phyloP scores from a whole-genome alignment of 768 basidiomycete species.

The Dentipellis sp. region DNA sequence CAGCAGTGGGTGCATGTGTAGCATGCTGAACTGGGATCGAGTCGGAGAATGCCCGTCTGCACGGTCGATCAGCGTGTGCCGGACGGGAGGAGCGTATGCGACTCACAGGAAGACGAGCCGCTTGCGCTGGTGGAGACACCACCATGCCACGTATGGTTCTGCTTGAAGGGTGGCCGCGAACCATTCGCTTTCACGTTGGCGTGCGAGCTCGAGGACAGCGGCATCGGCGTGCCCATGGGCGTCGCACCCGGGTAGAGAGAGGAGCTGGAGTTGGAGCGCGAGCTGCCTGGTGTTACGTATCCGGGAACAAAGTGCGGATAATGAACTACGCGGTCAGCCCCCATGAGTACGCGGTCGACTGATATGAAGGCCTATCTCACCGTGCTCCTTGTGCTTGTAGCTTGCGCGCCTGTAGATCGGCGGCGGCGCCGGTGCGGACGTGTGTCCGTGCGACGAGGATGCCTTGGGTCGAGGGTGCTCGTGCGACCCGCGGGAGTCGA shows the following conservation, averaged over 20 bases:
- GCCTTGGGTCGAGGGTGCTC: not conserved
- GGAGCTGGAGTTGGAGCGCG: constrained; percentile 43
- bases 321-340: constrained; percentile 12
- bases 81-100: not conserved
- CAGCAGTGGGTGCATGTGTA: constrained; percentile 58
- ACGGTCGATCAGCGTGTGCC: not conserved
- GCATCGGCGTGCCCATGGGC: constrained; percentile 13
- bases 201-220: constrained; percentile 8
- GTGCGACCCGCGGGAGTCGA: constrained; percentile 14
- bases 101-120: constrained; percentile 34
- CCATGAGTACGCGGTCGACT: constrained; percentile 4
- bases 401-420: constrained; percentile 3
- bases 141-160: constrained; percentile 38
- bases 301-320: constrained; percentile 12
- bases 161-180: constrained; percentile 36
- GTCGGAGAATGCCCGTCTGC: constrained; percentile 12
- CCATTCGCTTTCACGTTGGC: constrained; percentile 17
- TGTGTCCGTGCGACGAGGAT: constrained; percentile 5
- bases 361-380: constrained; percentile 15
- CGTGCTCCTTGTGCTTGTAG: constrained; percentile 2
- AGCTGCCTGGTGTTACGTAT: constrained; percentile 29
- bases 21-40: constrained; percentile 23
- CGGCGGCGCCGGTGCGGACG: not conserved
- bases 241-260: constrained; percentile 34
- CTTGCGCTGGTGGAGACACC: constrained; percentile 27